phyloP scores from a whole-genome alignment of 1,284 basidiomycete species.

The Pyrrhoderma noxium region DNA sequence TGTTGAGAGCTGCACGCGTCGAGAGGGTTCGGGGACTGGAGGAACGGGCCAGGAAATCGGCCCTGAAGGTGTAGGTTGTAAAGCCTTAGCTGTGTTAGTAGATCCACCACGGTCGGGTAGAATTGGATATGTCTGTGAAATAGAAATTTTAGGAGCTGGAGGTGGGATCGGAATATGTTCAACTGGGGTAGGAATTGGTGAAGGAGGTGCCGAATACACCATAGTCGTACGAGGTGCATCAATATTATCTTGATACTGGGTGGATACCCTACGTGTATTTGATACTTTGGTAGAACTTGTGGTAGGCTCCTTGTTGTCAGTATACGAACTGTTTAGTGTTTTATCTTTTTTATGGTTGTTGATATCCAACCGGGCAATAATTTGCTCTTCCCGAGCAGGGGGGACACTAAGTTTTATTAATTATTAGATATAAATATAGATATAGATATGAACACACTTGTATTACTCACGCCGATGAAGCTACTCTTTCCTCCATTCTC shows the following conservation, averaged over 20 bases:
- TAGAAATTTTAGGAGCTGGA: constrained; percentile 18
- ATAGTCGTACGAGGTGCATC: constrained; percentile 25
- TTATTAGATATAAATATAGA: background rate
- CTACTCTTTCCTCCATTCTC: constrained; percentile 16
- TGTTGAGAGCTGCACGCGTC: constrained; percentile 19
- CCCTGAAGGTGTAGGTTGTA: constrained; percentile 40
- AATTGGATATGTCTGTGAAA: constrained; percentile 18
- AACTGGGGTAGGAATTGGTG: constrained; percentile 8
- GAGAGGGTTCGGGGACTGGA: constrained; percentile 11
- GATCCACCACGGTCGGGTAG: constrained; percentile 6
- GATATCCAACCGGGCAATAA: constrained; percentile 14
- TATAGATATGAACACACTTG: background rate
- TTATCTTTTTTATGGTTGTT: background rate
- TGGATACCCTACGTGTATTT: too few relatives aligned
- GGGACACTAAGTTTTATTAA: background rate
- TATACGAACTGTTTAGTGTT: constrained; percentile 1
- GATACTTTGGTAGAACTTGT: too few relatives aligned
- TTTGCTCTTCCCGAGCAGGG: constrained; percentile 14
- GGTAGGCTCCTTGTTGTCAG: background rate
- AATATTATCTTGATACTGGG: too few relatives aligned
- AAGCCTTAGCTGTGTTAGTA: background rate
- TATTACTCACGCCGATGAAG: constrained; percentile 7
- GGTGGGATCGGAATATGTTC: constrained; percentile 4
- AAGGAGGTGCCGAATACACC: constrained; percentile 2
- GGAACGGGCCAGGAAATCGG: constrained; percentile 41